Percentiles rank a stretch among this genome's conserved stretches.
These are phyloP conservation scores for Ailanthus altissimus DNA, from an alignment of 345 rosid genomes.

Conservation along the genomic window DNA sequence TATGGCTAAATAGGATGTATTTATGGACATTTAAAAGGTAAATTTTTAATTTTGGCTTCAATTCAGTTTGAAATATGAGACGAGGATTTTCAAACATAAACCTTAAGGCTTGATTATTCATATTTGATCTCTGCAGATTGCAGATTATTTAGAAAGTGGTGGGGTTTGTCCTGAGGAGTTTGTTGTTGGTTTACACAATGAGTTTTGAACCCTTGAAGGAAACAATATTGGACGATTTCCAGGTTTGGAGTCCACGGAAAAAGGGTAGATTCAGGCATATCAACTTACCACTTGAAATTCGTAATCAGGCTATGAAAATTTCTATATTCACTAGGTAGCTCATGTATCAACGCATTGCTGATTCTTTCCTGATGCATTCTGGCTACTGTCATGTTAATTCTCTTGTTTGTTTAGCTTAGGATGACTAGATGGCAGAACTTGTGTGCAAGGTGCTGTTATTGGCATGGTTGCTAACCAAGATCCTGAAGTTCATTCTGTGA, in stretches of 20 bases:
- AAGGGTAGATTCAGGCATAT: conserved; percentile 34
- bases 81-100: neutral
- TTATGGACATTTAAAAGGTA: neutral
- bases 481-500: neutral
- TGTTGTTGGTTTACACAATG: conserved; percentile 63
- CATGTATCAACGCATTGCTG: neutral
- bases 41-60: neutral
- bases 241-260: conserved; percentile 38
- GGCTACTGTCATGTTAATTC: neutral
- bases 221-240: conserved; percentile 86
- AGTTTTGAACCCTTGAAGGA: conserved; percentile 50
- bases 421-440: neutral
- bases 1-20: neutral
- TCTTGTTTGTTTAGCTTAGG: neutral
- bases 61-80: neutral
- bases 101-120: neutral
- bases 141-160: conserved; percentile 55
- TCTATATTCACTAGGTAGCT: neutral
- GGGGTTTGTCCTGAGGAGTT: conserved; percentile 59
- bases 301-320: neutral
- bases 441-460: neutral
- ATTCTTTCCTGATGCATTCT: neutral
- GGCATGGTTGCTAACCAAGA: neutral
- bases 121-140: conserved; percentile 49
- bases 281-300: conserved; percentile 29